These are phyloP conservation scores for Didymosphaeria variabile DNA, from an alignment of 2,329 filamentous ascomycete genomes.

Conservation along the genomic window DNA sequence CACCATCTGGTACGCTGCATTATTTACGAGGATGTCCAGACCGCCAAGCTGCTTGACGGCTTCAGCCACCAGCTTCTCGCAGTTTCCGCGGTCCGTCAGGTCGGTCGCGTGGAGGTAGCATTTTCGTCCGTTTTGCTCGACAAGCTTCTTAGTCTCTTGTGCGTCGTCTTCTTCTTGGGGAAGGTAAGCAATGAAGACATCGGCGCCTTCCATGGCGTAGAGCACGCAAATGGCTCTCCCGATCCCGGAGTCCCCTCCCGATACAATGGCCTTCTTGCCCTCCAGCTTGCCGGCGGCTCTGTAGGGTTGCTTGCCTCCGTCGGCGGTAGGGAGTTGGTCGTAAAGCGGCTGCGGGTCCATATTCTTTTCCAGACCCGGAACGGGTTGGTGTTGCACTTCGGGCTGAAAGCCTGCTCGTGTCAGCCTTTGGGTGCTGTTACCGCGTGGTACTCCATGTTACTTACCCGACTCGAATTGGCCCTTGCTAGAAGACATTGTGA, in stretches of 20 bases:
- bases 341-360: conserved; percentile 68
- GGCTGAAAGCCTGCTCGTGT: conserved; percentile 15
- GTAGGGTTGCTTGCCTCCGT: conserved; percentile 75
- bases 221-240: conserved; percentile 78
- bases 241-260: conserved; percentile 82
- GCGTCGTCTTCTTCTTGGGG: conserved; percentile 80
- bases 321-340: conserved; percentile 72
- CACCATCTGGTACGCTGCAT: conserved; percentile 78
- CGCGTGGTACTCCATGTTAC: not conserved
- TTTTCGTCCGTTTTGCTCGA: conserved; percentile 72
- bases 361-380: conserved; percentile 63
- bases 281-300: conserved; percentile 78
- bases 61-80: conserved; percentile 73
- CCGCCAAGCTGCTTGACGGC: conserved; percentile 71
- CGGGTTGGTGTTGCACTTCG: conserved; percentile 58
- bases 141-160: conserved; percentile 74
- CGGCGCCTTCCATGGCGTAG: conserved; percentile 82
- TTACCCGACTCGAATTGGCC: conserved; percentile 49
- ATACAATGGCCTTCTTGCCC: conserved; percentile 80
- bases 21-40: conserved; percentile 79
- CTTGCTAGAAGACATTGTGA: conserved; percentile 41
- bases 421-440: not conserved
- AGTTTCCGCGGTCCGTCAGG: conserved; percentile 71
- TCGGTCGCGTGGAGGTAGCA: conserved; percentile 72
- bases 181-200: conserved; percentile 76